Conservation (phyloP, 345 rosid species). For the Citrus reticulata region DNA sequence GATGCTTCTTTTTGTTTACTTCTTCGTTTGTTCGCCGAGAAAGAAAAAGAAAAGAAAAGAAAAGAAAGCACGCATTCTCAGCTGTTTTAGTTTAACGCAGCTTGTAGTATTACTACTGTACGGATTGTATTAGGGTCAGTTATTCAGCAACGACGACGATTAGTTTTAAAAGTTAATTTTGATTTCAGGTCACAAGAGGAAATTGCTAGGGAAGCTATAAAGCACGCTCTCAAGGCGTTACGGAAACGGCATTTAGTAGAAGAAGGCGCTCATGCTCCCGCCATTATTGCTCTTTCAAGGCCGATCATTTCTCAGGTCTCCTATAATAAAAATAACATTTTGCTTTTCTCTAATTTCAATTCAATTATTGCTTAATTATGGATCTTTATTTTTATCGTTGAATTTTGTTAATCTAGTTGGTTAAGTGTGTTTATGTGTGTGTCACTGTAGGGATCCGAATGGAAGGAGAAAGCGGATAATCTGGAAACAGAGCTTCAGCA, state of each 20-base stretch:
- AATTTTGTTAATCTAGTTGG: neutral
- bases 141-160: neutral
- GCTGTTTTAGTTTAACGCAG: neutral
- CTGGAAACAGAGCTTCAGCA: conserved; percentile 84
- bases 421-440: neutral
- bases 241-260: conserved; percentile 82
- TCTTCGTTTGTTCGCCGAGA: neutral
- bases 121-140: neutral
- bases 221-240: conserved; percentile 77
- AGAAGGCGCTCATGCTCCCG: conserved; percentile 93
- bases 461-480: conserved; percentile 89
- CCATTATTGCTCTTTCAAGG: conserved; percentile 65
- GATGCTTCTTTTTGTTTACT: neutral
- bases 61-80: neutral
- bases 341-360: neutral
- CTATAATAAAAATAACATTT: neutral
- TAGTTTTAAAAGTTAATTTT: neutral
- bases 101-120: neutral
- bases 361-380: neutral
- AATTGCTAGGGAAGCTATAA: conserved; percentile 60
- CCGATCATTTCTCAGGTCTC: conserved; percentile 82
- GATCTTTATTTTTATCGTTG: neutral
- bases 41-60: neutral
- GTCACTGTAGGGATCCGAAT: conserved; percentile 69
- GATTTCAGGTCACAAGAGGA: conserved; percentile 54